Conservation (phyloP, 1,284 basidiomycete species). For the Cutaneotrichosporon daszewskae region DNA sequence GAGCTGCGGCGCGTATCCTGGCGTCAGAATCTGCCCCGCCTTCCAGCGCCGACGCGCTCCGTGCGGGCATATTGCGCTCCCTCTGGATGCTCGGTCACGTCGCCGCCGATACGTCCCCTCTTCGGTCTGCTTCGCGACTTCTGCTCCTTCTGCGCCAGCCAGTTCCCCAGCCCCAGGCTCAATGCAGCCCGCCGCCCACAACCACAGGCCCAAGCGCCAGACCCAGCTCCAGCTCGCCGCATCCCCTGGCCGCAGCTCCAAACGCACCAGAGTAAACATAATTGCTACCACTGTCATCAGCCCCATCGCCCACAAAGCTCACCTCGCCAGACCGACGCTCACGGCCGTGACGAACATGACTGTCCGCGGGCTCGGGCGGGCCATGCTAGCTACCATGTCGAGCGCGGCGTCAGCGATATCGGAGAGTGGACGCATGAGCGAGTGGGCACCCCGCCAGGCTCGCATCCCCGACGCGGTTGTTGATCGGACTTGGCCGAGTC, state of each 20-base stretch:
- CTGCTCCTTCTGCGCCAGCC: neutral
- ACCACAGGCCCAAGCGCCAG: neutral
- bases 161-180: neutral
- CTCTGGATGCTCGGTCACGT: neutral
- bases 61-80: neutral
- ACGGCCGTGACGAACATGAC: conserved; percentile 15
- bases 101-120: neutral
- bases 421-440: too few relatives aligned
- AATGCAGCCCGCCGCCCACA: neutral
- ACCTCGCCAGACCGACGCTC: conserved; percentile 17
- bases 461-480: too few relatives aligned
- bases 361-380: too few relatives aligned
- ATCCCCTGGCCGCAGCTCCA: neutral
- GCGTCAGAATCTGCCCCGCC: neutral
- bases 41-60: neutral
- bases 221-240: too few relatives aligned
- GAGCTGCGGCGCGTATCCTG: conserved; percentile 75
- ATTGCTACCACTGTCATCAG: conserved; percentile 54
- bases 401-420: too few relatives aligned
- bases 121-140: neutral
- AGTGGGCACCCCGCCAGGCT: too few relatives aligned
- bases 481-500: too few relatives aligned
- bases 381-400: too few relatives aligned
- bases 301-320: neutral
- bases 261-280: conserved; percentile 52